phyloP scores from a whole-genome alignment of 2,329 filamentous ascomycete genomes.

The Epichloe sp. region DNA sequence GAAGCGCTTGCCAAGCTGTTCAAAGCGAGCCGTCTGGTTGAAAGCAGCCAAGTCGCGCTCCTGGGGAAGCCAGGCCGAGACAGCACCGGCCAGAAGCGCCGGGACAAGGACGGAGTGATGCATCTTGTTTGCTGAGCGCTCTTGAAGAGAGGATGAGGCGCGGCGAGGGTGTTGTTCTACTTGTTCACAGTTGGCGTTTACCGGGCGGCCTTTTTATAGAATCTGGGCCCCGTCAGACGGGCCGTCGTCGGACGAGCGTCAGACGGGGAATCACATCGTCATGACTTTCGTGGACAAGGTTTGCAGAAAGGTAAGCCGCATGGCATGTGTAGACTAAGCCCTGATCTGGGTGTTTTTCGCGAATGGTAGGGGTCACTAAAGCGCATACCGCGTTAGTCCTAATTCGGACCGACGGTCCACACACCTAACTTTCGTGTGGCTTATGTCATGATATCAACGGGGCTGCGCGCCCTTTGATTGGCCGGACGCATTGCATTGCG shows the following conservation, averaged over 20 bases:
- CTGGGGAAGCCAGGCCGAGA: slow-evolving; percentile 17
- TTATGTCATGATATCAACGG: too few species aligned
- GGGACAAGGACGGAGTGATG: slow-evolving; percentile 12
- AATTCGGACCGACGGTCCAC: too few species aligned
- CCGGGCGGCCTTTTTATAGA: not conserved
- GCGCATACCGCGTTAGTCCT: too few species aligned
- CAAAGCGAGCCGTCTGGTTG: slow-evolving; percentile 19
- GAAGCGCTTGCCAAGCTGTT: slow-evolving; percentile 19
- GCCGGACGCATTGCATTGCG: too few species aligned
- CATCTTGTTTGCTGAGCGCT: slow-evolving; percentile 6
- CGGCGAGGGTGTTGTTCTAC: too few species aligned
- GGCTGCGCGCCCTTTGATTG: too few species aligned
- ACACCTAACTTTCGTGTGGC: too few species aligned
- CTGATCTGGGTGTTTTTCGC: not conserved
- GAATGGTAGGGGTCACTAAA: too few species aligned
- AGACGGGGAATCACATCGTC: not conserved
- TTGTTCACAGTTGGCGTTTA: not conserved
- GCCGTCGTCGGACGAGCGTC: too few species aligned
- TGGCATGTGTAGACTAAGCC: too few species aligned
- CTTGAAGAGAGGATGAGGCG: too few species aligned
- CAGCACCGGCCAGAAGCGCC: slow-evolving; percentile 11
- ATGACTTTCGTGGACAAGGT: not conserved
- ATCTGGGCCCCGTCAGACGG: not conserved
- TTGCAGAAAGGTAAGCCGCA: too few species aligned
- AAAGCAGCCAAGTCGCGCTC: slow-evolving; percentile 19